Base-by-base conservation (phyloP, 257 asterid genomes). In the Striga asiatica region DNA sequence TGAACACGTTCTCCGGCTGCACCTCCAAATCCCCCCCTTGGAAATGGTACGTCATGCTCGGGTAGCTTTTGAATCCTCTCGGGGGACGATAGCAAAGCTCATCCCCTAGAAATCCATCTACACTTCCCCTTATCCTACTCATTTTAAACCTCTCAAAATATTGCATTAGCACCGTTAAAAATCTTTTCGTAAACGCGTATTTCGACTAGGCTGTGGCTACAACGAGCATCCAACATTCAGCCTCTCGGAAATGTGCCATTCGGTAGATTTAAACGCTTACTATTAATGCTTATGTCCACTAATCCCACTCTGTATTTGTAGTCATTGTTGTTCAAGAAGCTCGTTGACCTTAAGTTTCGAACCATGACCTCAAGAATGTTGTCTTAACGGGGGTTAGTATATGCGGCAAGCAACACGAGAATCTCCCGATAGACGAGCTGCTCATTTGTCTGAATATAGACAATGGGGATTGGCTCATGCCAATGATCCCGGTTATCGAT, bases 371-470 rank as follows among this genome's bases (percentile, higher is more conserved):
- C 18, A 63, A 14, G 12, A 31, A 3, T 12, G 62, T 43, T 5
- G 50, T 41, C 22, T 43, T 43, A 10, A 23, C 6, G 6, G 9
- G 22, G 21, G 62, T 42, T 7, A 18, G 16, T 3, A 63, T 9
- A 3, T n/a, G 46, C 0, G 69, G 56, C 39, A 63, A 17, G 25
- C 56, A 63, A 2, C 54, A 63, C 0, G 62, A 63, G 41, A 63
- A 63, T 3, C 47, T n/a, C n/a, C n/a, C n/a, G n/a, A n/a, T n/a
- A n/a, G n/a, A n/a, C n/a, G n/a, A n/a, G n/a, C n/a, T n/a, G n/a
- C n/a, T n/a, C n/a, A n/a, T n/a, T n/a, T n/a, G n/a, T n/a, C n/a
- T n/a, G n/a, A n/a, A n/a, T n/a, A n/a, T n/a, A n/a, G n/a, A n/a
- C n/a, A n/a, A n/a, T n/a, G n/a, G n/a, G n/a, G n/a, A n/a, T n/a